These are phyloP conservation scores for Lipomyces starkeyi DNA, from an alignment of 805 yeast species.

Conservation along the genomic window DNA sequence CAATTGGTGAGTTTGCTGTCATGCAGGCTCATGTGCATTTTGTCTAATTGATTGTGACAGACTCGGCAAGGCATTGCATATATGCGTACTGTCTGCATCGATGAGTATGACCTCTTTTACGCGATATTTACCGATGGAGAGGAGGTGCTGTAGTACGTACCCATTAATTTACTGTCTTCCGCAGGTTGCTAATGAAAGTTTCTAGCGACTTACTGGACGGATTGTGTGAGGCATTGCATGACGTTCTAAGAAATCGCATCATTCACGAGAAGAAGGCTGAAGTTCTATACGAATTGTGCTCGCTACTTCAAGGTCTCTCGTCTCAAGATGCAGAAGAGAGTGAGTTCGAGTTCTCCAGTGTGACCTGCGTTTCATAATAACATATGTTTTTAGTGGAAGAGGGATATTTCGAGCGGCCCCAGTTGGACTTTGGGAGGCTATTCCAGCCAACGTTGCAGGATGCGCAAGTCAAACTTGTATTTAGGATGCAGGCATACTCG, in stretches of 20 bases:
- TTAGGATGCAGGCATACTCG: conserved; percentile 69
- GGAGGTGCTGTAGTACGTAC: conserved; percentile 48
- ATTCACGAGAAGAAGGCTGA: conserved; percentile 73
- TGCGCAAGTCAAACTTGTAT: conserved; percentile 78
- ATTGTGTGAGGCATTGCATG: conserved; percentile 79
- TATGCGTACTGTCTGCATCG: conserved; percentile 63
- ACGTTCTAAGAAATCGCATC: conserved; percentile 66
- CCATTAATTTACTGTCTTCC: not conserved
- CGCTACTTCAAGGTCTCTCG: conserved; percentile 55
- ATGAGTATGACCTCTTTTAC: conserved; percentile 65
- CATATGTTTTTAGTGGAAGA: conserved; percentile 18
- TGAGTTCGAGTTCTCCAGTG: not conserved
- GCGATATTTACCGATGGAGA: conserved; percentile 55
- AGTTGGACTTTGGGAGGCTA: conserved; percentile 59
- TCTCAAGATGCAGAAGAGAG: conserved; percentile 41
- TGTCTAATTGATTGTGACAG: conserved; percentile 7
- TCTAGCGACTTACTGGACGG: conserved; percentile 60
- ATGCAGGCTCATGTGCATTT: not conserved
- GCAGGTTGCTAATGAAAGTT: conserved; percentile 6
- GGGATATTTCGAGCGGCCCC: conserved; percentile 41
- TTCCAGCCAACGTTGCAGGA: conserved; percentile 76
- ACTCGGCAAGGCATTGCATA: conserved; percentile 67
- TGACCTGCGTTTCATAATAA: not conserved
- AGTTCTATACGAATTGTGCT: conserved; percentile 74
- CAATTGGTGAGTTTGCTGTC: conserved; percentile 47